Base-by-base conservation (phyloP, 805 yeast species). In the Saturnispora bothae region DNA sequence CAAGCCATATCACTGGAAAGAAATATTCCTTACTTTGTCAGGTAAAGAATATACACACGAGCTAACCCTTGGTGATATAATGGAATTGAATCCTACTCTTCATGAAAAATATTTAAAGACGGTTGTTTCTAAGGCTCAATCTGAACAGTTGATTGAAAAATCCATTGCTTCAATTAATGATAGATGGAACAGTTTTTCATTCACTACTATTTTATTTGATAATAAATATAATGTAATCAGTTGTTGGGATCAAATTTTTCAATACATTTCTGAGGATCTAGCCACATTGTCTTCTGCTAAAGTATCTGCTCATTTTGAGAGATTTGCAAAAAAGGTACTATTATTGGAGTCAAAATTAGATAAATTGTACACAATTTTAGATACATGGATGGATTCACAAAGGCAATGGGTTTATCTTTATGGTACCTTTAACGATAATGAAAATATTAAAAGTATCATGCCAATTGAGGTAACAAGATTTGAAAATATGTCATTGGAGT, bases 371-470 rank as follows among this genome's bases (percentile, higher is more conserved):
- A 59, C 62, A 1, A 51, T 83, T 2, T 62, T 83, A 25, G 83
- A 77, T 44, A 50, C 57, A 0, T 86, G 95, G 94, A 68, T 81
- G 20, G 95, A 84, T 25, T 82, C 77, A 2, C 97, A 89, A 55
- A 63, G 79, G n/a, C 83, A 79, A 49, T 88, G 95, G 94, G 72
- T 83, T 1, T 85, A 89, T 52, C 63, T 88, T 17, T 78, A 75
- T 45, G 95, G 95, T 2, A 74, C 85, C 0, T 80, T 89, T 50
- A 77, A 73, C 4, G 60, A 66, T 1, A 71, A 69, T 31, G 63
- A 64, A 2, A 85, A 79, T 28, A 69, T 86, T 15, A 64, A 66
- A 41, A 63, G 59, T n/a, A 55, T 83, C 2, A 60, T 88, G 9
- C 92, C 94, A 0, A 50, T 71, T 3, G 96, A 86, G 48, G 64